Evolutionary conservation across 2,329 filamentous ascomycete species (phyloP).

Genomic region (Aspergillus sp.): DNA sequence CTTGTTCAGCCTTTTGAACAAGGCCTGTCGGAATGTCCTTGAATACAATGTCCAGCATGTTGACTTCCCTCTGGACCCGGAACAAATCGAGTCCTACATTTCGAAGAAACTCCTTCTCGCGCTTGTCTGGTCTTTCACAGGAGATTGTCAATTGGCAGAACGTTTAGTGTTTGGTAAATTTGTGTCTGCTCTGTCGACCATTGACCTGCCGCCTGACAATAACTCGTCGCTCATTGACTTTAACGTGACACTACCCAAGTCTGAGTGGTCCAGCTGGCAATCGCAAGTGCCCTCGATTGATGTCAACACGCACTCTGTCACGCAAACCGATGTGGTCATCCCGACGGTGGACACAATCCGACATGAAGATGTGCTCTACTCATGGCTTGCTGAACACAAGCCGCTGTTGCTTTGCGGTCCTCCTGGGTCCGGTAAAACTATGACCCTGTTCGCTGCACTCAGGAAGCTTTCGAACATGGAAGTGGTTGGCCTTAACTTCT

Average conservation of each 20-base stretch:
- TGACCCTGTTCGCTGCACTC: conserved; percentile 97
- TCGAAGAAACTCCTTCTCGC: conserved; percentile 91
- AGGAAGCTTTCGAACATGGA: conserved; percentile 98
- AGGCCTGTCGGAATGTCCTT: conserved; percentile 80
- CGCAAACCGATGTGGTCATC: conserved; percentile 96
- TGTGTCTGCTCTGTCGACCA: conserved; percentile 70
- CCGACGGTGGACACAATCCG: conserved; percentile 94
- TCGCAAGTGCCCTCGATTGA: conserved; percentile 89
- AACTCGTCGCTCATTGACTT: conserved; percentile 85
- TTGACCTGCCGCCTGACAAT: conserved; percentile 73
- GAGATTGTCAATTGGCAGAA: conserved; percentile 81
- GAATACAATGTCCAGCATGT: conserved; percentile 93
- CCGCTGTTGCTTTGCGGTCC: conserved; percentile 92
- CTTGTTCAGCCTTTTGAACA: conserved; percentile 90
- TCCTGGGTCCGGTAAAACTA: conserved; percentile 97
- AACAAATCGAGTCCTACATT: conserved; percentile 81
- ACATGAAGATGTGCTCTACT: conserved; percentile 98
- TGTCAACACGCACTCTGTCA: conserved; percentile 96
- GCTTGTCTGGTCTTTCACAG: conserved; percentile 89
- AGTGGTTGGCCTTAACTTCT: conserved; percentile 98
- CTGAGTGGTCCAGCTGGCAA: conserved; percentile 89
- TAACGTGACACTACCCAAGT: conserved; percentile 77
- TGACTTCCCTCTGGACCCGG: conserved; percentile 84
- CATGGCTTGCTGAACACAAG: conserved; percentile 98
- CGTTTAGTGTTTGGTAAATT: conserved; percentile 85